A percentile compares a stretch with the other conserved stretches of the same genome.
These are phyloP conservation scores for Ophiostoma sp. DNA, from an alignment of 2,329 filamentous ascomycete species.

Conservation along the genomic window DNA sequence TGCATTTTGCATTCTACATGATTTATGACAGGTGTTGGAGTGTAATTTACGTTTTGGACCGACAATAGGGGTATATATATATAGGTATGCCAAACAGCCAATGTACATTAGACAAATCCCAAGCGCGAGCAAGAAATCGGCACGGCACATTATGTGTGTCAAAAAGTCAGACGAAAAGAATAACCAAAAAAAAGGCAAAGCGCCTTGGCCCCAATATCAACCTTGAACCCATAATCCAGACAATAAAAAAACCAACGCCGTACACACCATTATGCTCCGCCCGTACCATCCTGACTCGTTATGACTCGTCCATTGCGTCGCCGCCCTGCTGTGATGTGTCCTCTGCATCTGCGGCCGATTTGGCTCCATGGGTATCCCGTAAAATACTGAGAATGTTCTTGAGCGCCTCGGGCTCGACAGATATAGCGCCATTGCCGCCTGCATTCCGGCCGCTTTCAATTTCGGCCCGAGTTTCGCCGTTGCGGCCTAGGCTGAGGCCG, in stretches of 20 bases:
- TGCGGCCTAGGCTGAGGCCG: constrained; percentile 59
- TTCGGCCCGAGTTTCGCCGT: constrained; percentile 59
- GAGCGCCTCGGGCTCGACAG: constrained; percentile 39
- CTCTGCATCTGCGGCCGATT: not conserved
- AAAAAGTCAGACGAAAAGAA: not conserved
- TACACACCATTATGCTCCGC: not conserved
- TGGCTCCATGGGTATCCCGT: constrained; percentile 22
- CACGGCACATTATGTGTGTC: not conserved
- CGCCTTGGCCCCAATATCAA: not conserved
- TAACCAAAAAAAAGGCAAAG: not conserved
- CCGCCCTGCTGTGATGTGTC: not conserved
- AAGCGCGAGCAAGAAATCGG: not conserved
- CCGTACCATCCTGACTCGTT: constrained; percentile 29
- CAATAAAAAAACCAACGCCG: constrained; percentile 5
- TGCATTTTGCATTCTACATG: not conserved
- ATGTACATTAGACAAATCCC: not conserved
- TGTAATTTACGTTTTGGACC: too few relatives aligned
- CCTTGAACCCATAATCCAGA: not conserved
- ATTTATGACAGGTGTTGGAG: not conserved
- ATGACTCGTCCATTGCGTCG: constrained; percentile 24
- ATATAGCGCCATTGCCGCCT: constrained; percentile 43
- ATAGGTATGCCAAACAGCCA: not conserved
- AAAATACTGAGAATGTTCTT: constrained; percentile 27
- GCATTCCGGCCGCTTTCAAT: constrained; percentile 35
- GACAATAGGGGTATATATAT: not conserved